A percentile compares a stretch with the other conserved stretches of the same genome.
Conservation (phyloP, 352 stramenopile species). For the Blastocystis sp. region DNA sequence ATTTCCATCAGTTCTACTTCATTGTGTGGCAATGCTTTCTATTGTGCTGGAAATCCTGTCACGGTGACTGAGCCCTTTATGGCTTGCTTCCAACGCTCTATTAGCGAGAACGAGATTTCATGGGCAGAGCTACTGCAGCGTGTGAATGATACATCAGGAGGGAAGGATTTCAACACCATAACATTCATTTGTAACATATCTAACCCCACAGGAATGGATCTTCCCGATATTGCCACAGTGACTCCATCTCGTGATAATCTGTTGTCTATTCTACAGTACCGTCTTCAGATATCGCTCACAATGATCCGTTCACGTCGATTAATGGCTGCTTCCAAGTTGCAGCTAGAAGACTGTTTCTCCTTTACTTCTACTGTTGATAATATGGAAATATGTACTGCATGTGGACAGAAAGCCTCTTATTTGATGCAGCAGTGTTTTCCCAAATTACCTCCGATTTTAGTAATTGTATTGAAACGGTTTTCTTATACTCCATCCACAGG, state of each 20-base stretch:
- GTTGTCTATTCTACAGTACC: not conserved
- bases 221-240: not conserved
- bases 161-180: no score
- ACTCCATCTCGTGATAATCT: not conserved
- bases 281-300: not conserved
- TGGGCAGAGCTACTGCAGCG: no score
- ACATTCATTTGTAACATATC: no score
- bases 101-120: no score
- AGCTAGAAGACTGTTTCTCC: conserved; percentile 12
- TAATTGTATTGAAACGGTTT: conserved; percentile 62
- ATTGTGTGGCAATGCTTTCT: no score
- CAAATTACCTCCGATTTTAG: conserved; percentile 34
- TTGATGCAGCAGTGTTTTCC: conserved; percentile 24
- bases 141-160: no score
- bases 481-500: not conserved
- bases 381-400: not conserved
- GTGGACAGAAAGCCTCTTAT: not conserved
- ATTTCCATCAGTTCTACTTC: no score
- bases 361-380: not conserved
- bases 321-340: not conserved
- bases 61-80: no score
- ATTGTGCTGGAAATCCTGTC: no score
- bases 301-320: not conserved
- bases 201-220: no score
- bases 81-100: no score